phyloP scores from a whole-genome alignment of 23 red algal genomes.

The Gracilariopsis chorda region DNA sequence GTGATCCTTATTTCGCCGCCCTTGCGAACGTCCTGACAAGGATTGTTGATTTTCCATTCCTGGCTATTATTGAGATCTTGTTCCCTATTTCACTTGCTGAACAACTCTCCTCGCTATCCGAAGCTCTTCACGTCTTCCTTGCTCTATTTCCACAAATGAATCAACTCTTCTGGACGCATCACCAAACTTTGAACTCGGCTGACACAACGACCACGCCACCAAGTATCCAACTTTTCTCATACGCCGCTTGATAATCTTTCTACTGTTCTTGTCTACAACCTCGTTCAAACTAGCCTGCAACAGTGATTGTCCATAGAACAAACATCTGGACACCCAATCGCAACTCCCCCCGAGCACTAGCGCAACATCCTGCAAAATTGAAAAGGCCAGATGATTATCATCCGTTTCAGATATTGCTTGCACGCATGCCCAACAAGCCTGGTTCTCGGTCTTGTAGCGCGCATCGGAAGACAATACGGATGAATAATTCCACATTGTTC shows the following conservation, averaged over 20 bases:
- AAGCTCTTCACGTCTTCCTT: conserved; percentile 1
- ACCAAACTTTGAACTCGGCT: neutral
- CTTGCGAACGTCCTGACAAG: conserved; percentile 66
- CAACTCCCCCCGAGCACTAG: neutral
- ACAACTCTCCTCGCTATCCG: neutral
- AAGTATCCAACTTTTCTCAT: conserved; percentile 18
- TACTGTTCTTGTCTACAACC: neutral
- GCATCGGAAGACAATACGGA: neutral
- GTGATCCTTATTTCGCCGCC: conserved; percentile 92
- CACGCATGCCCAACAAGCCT: conserved; percentile 2
- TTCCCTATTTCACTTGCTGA: neutral
- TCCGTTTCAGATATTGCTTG: neutral
- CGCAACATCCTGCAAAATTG: neutral
- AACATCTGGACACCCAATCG: conserved; percentile 18
- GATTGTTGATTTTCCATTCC: no score
- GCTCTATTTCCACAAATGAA: conserved; percentile 17
- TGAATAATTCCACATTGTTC: conserved; percentile 21
- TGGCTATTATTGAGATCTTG: no score
- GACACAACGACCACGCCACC: conserved; percentile 15
- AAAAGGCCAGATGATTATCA: neutral
- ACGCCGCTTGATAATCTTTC: neutral
- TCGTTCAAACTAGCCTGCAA: neutral
- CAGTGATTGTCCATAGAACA: conserved; percentile 22
- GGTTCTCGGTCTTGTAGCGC: neutral
- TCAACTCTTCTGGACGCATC: neutral